These are phyloP conservation scores for thale cress (Arabidopsis thaliana) DNA, from an alignment of 345 rosid species.

Conservation along the genomic window TAIR10.1 NC_003076.8:6626501-6627000, in stretches of 20 bases:
- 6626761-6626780: conserved; percentile 67
- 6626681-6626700: conserved; percentile 82
- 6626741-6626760: conserved; percentile 89
- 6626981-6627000: conserved; percentile 9
- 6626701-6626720: conserved; percentile 78
- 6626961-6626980: conserved; percentile 10
- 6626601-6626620: conserved; percentile 29
- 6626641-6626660: conserved; percentile 19
- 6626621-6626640: conserved; percentile 11
- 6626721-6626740: conserved; percentile 87
- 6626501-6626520: conserved; percentile 86
- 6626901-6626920: conserved; percentile 84
- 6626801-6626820: conserved; percentile 21
- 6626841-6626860: conserved; percentile 89
- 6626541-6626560: conserved; percentile 82
- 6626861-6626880: conserved; percentile 84
- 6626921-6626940: conserved; percentile 82
- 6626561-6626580: conserved; percentile 63
- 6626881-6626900: conserved; percentile 91
- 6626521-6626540: conserved; percentile 81
- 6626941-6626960: conserved; percentile 76
- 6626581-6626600: conserved; percentile 11
- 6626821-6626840: conserved; percentile 48
- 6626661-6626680: conserved; percentile 36
- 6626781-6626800: conserved; percentile 20